phyloP scores from a whole-genome alignment of 306 rosid genomes.

The Prunus campanulata region DNA sequence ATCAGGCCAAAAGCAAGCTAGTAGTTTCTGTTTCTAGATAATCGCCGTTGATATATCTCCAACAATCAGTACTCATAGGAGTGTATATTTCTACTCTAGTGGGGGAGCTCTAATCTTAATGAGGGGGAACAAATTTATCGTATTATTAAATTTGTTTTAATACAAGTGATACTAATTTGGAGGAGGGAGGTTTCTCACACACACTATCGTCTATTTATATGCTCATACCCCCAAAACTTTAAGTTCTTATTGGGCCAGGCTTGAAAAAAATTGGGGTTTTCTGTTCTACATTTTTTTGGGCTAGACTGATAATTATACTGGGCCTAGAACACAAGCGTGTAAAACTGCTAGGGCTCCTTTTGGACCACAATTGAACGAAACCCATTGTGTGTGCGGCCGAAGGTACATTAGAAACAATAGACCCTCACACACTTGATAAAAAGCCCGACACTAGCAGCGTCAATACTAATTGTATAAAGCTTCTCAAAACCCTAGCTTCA shows the following conservation, averaged over 20 bases:
- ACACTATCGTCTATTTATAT: too few species aligned
- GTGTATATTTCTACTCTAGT: not conserved
- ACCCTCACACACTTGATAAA: not conserved
- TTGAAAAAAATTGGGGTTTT: not conserved
- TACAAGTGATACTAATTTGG: too few species aligned
- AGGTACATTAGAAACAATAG: not conserved
- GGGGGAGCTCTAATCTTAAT: too few species aligned
- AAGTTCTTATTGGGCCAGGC: not conserved
- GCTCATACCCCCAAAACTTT: too few species aligned
- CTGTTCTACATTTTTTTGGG: too few species aligned
- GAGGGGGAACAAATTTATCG: too few species aligned
- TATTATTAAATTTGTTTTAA: too few species aligned
- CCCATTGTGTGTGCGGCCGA: not conserved
- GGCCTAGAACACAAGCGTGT: not conserved
- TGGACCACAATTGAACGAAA: not conserved
- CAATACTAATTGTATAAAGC: not conserved
- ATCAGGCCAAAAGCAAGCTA: too few species aligned
- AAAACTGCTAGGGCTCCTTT: not conserved
- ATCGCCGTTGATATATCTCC: not conserved
- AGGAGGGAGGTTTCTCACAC: too few species aligned
- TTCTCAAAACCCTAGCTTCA: constrained; percentile 16
- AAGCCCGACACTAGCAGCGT: not conserved
- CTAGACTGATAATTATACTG: not conserved
- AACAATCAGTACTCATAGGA: not conserved
- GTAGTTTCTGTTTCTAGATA: not conserved